Evolutionary conservation across 2,329 filamentous ascomycete species (phyloP).

Genomic region (Fulvia fulva): DNA sequence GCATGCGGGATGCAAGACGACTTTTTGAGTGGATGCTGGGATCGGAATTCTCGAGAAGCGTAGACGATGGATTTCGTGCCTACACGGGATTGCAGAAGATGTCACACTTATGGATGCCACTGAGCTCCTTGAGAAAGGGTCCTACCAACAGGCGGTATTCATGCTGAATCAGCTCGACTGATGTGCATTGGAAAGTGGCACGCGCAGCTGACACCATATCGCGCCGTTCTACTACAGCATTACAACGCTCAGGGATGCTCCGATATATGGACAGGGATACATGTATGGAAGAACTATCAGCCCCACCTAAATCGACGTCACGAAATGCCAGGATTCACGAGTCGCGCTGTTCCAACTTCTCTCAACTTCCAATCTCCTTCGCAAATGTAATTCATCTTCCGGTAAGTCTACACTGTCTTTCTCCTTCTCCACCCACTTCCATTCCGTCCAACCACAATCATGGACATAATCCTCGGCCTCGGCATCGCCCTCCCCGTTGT

Average conservation of each 20-base stretch:
- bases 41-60: neutral
- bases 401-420: neutral
- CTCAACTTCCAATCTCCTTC: neutral
- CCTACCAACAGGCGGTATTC: neutral
- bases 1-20: neutral
- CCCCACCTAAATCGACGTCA: neutral
- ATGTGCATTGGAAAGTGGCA: neutral
- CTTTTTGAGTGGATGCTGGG: neutral
- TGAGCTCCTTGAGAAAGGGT: neutral
- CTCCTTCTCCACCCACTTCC: neutral
- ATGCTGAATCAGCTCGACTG: neutral
- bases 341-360: constrained; percentile 3
- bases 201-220: neutral
- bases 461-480: constrained; percentile 35
- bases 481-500: constrained; percentile 33
- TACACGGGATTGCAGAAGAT: too few relatives aligned
- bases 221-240: neutral
- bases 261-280: neutral
- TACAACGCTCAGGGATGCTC: neutral
- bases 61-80: too few relatives aligned
- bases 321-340: constrained; percentile 1
- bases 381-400: neutral
- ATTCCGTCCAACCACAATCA: constrained; percentile 7
- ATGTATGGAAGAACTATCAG: neutral
- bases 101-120: neutral